Percentiles rank a stretch among this genome's conserved stretches.
These are phyloP conservation scores for Neonectria sp. DNA, from an alignment of 2,329 filamentous ascomycete species.

Conservation along the genomic window DNA sequence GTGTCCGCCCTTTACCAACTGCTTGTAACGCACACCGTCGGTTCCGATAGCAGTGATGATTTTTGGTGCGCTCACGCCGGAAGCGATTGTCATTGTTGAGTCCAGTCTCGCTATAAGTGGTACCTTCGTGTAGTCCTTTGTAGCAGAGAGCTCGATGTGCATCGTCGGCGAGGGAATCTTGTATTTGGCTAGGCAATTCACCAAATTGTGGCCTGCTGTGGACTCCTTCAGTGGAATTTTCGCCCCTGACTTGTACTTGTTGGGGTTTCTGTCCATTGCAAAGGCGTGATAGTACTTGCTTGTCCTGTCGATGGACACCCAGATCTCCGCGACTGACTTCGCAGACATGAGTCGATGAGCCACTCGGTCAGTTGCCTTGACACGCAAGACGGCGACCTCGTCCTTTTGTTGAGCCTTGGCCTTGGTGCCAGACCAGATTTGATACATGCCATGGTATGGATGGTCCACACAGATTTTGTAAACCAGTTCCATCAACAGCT, in stretches of 20 bases:
- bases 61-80: constrained; percentile 93
- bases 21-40: constrained; percentile 86
- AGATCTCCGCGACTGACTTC: constrained; percentile 68
- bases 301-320: constrained; percentile 81
- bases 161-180: constrained; percentile 91
- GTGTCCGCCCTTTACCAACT: constrained; percentile 95
- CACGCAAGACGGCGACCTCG: constrained; percentile 80
- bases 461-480: constrained; percentile 91
- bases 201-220: constrained; percentile 72
- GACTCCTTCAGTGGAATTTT: constrained; percentile 78
- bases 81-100: constrained; percentile 85
- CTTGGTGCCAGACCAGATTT: constrained; percentile 88
- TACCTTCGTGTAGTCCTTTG: constrained; percentile 82
- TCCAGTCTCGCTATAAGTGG: constrained; percentile 83
- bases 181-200: constrained; percentile 74
- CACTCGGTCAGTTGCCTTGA: constrained; percentile 80
- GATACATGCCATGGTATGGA: constrained; percentile 97
- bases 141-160: constrained; percentile 81
- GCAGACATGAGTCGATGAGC: constrained; percentile 72
- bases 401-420: constrained; percentile 80
- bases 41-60: constrained; percentile 87
- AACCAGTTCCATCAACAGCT: constrained; percentile 80
- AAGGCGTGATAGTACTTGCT: constrained; percentile 77
- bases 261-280: constrained; percentile 75
- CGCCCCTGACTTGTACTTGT: constrained; percentile 77